Evolutionary conservation across 345 rosid genomes (phyloP), one percentile per base, ranked within the genome.

Genomic region (Kernera saxatilis): DNA sequence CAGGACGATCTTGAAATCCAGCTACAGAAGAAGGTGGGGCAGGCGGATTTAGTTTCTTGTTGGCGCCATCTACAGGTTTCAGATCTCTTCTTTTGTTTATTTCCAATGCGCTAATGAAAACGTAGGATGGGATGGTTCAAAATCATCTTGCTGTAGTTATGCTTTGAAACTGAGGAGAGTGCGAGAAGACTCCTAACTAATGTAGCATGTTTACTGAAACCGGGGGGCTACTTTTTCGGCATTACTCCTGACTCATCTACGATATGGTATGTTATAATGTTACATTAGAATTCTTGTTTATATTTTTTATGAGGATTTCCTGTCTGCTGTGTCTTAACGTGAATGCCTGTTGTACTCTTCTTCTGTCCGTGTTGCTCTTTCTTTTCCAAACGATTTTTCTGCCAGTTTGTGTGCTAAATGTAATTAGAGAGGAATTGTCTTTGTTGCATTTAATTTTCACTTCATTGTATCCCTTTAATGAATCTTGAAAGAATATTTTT

Each of bases 221-320:
- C 99, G 0, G 97, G 98, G 78, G 99, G 99, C 69, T 94, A 88
- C 83, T 91, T 91, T 81, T 83, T 94, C 11, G 99, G 98, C 72
- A 85, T 94, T 75, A 87, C 90, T 84, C 97, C 96, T 51, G 99
- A 94, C 84, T 91, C 98, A 60, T 91, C 99, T 82, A 94, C 95
- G 6, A 89, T 94, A 84, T 94, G 99, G 99, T 94, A 91, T 80
- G 92, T 64, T 51, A 82, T 56, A 65, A 3, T 45, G 69, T 49
- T 61, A 39, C 66, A 29, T 26, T 19, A 44, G 57, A 40, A 44
- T 32, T 61, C 15, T 58, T 67, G n/a, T 72, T 61, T 43, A 49
- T n/a, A 27, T 33, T 43, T 70, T 48, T 35, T 63, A 60, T 21
- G 33, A 26, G 43, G 25, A 36, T 57, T 35, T 11, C 45, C 1